phyloP scores from a whole-genome alignment of 768 basidiomycete genomes.

The Suillus decipiens region DNA sequence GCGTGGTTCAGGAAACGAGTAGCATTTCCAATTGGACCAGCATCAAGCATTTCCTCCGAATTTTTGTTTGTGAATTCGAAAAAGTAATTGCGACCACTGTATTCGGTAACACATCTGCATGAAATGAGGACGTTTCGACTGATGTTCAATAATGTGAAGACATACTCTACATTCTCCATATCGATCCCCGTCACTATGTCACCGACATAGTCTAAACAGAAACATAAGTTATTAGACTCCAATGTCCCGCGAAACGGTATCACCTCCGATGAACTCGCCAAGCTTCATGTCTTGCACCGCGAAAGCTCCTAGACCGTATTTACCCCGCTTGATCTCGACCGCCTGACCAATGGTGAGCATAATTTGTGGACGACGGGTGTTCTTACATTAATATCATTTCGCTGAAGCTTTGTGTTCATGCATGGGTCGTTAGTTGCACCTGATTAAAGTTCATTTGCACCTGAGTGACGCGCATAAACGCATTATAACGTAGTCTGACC shows the following conservation, averaged over 20 bases:
- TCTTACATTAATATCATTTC: constrained; percentile 22
- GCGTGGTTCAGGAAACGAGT: constrained; percentile 47
- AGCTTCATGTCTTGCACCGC: constrained; percentile 28
- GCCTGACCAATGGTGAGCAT: constrained; percentile 25
- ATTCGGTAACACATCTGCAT: constrained; percentile 15
- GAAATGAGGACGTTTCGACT: background rate
- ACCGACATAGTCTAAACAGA: constrained; percentile 44
- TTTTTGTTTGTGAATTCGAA: constrained; percentile 25
- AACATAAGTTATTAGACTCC: background rate
- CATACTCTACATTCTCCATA: constrained; percentile 19
- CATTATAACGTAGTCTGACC: constrained; percentile 16
- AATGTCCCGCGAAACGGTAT: background rate
- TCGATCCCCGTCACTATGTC: constrained; percentile 15
- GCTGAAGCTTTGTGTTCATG: constrained; percentile 32
- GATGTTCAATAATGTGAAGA: background rate
- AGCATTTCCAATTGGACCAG: constrained; percentile 44
- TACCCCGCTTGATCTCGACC: constrained; percentile 36
- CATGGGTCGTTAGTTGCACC: constrained; percentile 26
- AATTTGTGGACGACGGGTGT: background rate
- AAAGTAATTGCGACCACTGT: constrained; percentile 35
- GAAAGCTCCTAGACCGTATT: constrained; percentile 49
- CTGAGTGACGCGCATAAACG: background rate
- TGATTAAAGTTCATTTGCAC: constrained; percentile 11
- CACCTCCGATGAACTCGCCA: constrained; percentile 37
- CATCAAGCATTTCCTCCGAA: constrained; percentile 31